Evolutionary conservation across 495 filamentous ascomycete species (phyloP), one percentile per base, ranked within the genome.

Genomic region (Choiromyces venosus): DNA sequence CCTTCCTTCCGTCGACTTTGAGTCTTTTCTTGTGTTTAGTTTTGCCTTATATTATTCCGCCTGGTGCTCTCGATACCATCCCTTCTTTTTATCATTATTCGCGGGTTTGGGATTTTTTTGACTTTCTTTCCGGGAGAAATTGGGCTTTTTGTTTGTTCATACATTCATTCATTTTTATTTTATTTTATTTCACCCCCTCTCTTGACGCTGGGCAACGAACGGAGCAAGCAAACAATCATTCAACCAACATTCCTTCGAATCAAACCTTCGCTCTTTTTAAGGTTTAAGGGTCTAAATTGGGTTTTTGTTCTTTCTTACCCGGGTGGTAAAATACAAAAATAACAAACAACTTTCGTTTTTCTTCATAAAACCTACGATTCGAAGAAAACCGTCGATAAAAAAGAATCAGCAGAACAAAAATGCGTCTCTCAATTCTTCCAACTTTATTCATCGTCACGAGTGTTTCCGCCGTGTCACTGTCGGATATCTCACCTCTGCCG

Each of bases 361-460:
- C 9, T 56, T 46, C 18, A 74, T n/a, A 29, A 68, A 71, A 39
- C 29, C 36, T 42, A n/a, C 25, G 7, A n/a, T 69, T 29, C 2
- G 25, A 37, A 37, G 52, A 9, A 29, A 29, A 61, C 25, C 9
- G n/a, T 33, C 29, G 37, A 3, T 39, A 40, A 44, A 35, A 66
- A 70, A 70, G 18, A 52, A 42, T 44, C n/a, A 25, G 7, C 21
- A 16, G 61, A 7, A 71, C 35, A 65, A 77, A 39, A 67, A 78
- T 78, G 75, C 75, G 61, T 37, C 37, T 44, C 75, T 78, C 76
- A 36, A 66, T 73, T 40, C 70, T 74, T 52, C 46, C 67, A 39
- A 40, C 66, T 29, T 56, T 77, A 35, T 61, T 79, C 4, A 29
- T 79, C 52, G 37, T 70, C 29, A 65, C 66, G 66, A 52, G 66